Percentiles rank a stretch among this genome's conserved stretches.
phyloP scores from a whole-genome alignment of 495 filamentous ascomycete genomes.

The Hypoxylon trugodes region DNA sequence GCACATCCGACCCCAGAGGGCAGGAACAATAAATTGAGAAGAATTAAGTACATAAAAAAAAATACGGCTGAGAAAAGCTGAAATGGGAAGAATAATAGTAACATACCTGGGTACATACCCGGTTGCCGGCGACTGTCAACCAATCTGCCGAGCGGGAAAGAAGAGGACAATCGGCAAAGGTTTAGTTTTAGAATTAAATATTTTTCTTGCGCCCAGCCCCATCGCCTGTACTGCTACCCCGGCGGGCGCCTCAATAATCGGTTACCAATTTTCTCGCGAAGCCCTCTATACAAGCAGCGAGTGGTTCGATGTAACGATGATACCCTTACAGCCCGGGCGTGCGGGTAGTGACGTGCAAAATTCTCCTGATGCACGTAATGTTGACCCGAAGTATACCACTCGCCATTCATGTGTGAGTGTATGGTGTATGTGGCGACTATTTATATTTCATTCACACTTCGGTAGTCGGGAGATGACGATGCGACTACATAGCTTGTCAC shows the following conservation, averaged over 20 bases:
- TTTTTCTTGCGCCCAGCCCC: too few species aligned
- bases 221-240: slow-evolving; percentile 16
- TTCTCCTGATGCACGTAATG: not conserved
- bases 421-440: slow-evolving; percentile 17
- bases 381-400: slow-evolving; percentile 10
- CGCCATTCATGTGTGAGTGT: too few species aligned
- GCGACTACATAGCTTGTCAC: not conserved
- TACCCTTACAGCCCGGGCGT: slow-evolving; percentile 22
- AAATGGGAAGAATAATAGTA: too few species aligned
- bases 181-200: too few species aligned
- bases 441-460: slow-evolving; percentile 23
- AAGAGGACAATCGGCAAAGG: slow-evolving; percentile 18
- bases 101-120: not conserved
- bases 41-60: slow-evolving; percentile 1
- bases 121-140: slow-evolving; percentile 23
- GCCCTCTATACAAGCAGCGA: slow-evolving; percentile 4
- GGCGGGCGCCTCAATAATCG: not conserved
- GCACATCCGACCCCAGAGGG: not conserved
- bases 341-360: not conserved
- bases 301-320: slow-evolving; percentile 16
- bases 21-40: not conserved
- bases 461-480: slow-evolving; percentile 15
- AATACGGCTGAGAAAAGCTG: not conserved
- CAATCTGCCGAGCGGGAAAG: slow-evolving; percentile 34
- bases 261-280: slow-evolving; percentile 13